Evolutionary conservation across 1,284 basidiomycete species (phyloP).

Genomic region (Vanrija humicola): DNA sequence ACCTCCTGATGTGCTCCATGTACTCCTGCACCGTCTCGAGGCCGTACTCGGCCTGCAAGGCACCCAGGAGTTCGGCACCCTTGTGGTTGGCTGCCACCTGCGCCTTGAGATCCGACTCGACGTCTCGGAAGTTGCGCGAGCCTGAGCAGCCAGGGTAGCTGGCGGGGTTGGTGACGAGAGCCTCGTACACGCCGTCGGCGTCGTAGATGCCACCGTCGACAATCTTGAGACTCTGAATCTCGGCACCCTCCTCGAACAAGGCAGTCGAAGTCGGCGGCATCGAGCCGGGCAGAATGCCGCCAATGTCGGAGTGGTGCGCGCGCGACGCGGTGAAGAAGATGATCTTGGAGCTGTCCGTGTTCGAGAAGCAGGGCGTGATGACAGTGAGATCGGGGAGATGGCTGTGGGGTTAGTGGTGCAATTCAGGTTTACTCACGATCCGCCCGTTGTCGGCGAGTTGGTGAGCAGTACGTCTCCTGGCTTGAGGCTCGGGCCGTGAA

Average conservation of each 20-base stretch:
- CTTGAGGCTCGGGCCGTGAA: constrained; percentile 36
- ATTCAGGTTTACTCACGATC: neutral
- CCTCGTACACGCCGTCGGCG: constrained; percentile 64
- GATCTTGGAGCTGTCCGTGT: constrained; percentile 24
- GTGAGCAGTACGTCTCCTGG: constrained; percentile 52
- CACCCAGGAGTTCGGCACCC: constrained; percentile 68
- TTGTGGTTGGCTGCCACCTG: constrained; percentile 97
- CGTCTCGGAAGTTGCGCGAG: constrained; percentile 78
- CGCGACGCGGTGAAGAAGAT: constrained; percentile 41
- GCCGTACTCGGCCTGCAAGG: constrained; percentile 81
- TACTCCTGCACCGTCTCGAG: constrained; percentile 84
- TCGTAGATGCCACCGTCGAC: constrained; percentile 80
- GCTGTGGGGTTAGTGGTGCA: neutral
- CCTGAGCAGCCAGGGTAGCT: constrained; percentile 68
- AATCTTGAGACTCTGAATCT: constrained; percentile 85
- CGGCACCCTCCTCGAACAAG: constrained; percentile 74
- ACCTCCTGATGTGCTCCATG: constrained; percentile 69
- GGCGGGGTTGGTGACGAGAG: constrained; percentile 67
- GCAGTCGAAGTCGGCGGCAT: constrained; percentile 92
- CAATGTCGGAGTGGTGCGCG: constrained; percentile 39
- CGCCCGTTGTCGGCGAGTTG: constrained; percentile 49
- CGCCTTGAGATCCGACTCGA: constrained; percentile 90
- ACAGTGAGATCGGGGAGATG: constrained; percentile 41
- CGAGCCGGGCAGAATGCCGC: constrained; percentile 55
- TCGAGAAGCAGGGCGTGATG: constrained; percentile 39